phyloP scores from a whole-genome alignment of 805 yeast species.

The Barnettozyma pratensis region DNA sequence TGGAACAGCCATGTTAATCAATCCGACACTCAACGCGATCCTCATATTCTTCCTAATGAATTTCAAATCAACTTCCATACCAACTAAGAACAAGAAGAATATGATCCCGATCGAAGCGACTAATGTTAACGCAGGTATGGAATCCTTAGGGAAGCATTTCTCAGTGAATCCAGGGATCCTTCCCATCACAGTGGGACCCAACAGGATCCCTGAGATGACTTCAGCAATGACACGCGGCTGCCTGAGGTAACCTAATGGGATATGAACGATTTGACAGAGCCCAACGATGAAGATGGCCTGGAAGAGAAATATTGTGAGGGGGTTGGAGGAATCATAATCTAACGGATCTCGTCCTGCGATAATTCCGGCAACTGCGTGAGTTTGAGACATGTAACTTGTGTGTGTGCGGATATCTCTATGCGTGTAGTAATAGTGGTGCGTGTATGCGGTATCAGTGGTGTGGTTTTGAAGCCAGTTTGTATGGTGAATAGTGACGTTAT shows the following conservation, averaged over 20 bases:
- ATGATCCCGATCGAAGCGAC: constrained; percentile 74
- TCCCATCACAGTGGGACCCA: constrained; percentile 76
- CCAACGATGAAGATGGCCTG: constrained; percentile 60
- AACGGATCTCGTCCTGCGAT: constrained; percentile 71
- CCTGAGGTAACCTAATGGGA: constrained; percentile 53
- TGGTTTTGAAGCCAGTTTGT: too few relatives aligned
- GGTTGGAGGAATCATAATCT: constrained; percentile 49
- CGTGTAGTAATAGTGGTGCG: too few relatives aligned
- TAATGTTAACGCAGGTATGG: constrained; percentile 59
- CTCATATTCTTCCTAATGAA: constrained; percentile 56
- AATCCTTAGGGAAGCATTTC: constrained; percentile 58
- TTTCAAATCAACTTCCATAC: constrained; percentile 69
- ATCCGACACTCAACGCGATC: constrained; percentile 64
- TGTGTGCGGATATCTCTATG: too few relatives aligned
- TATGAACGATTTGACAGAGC: constrained; percentile 54
- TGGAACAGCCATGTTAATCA: constrained; percentile 70
- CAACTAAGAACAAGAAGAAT: constrained; percentile 68
- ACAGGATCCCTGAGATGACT: constrained; percentile 67
- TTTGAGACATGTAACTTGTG: constrained; percentile 15
- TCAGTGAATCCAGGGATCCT: constrained; percentile 60
- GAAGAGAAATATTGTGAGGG: constrained; percentile 64
- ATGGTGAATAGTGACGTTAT: too few relatives aligned
- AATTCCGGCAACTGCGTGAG: constrained; percentile 54
- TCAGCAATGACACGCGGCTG: constrained; percentile 84
- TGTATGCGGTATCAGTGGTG: too few relatives aligned